Percentiles rank a stretch among this genome's conserved stretches.
Evolutionary conservation across 768 basidiomycete species (phyloP).

Genomic region (Candolleomyces eurysporus): DNA sequence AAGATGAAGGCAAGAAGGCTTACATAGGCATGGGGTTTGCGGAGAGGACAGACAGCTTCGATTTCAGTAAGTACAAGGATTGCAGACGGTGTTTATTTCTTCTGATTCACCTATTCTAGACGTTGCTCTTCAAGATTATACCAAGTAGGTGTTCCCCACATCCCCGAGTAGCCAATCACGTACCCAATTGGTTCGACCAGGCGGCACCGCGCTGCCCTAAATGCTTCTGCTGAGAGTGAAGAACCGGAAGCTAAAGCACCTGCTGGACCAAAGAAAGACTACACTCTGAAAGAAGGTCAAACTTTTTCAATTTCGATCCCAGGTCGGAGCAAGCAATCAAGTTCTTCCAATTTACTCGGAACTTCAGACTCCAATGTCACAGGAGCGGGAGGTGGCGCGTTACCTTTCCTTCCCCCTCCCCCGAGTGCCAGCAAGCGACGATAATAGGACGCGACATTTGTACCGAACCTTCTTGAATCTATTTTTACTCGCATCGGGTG

Average conservation of each 20-base stretch:
- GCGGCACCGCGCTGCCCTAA: conserved; percentile 61
- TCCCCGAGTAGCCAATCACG: background rate
- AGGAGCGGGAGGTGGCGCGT: conserved; percentile 31
- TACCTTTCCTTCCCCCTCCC: conserved; percentile 84
- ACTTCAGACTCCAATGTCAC: conserved; percentile 17
- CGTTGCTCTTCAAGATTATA: conserved; percentile 83
- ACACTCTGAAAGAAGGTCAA: conserved; percentile 91
- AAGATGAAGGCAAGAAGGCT: conserved; percentile 83
- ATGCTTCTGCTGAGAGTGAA: conserved; percentile 43
- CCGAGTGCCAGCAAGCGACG: conserved; percentile 60
- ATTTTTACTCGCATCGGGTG: background rate
- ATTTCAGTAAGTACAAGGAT: conserved; percentile 67
- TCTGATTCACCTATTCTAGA: conserved; percentile 38
- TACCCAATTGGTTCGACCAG: conserved; percentile 31
- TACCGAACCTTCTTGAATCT: background rate
- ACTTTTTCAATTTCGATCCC: conserved; percentile 92
- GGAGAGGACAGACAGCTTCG: conserved; percentile 86
- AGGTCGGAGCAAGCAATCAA: conserved; percentile 54
- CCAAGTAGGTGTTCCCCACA: conserved; percentile 50
- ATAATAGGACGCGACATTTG: conserved; percentile 15
- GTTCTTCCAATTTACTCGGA: conserved; percentile 37
- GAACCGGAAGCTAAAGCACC: conserved; percentile 38
- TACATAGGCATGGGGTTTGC: conserved; percentile 94
- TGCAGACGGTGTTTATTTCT: background rate
- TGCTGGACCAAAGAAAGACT: conserved; percentile 92